phyloP scores from a whole-genome alignment of 1,284 basidiomycete genomes.

The Cystobasidium sp. region DNA sequence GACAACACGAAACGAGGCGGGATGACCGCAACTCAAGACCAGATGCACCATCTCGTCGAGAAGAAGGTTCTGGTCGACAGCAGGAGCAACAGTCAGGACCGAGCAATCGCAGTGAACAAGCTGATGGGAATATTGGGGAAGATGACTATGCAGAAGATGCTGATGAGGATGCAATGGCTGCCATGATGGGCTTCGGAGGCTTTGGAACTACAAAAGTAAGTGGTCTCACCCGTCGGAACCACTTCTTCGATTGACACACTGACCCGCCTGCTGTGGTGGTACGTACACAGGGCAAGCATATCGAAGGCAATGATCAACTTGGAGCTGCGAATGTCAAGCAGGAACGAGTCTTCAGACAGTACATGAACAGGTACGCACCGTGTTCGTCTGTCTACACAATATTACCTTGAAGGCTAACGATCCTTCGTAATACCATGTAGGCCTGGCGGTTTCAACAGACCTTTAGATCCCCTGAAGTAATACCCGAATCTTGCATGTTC shows the following conservation, averaged over 20 bases:
- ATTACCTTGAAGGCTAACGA: not conserved
- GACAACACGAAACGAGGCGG: not conserved
- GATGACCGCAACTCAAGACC: slow-evolving; percentile 2
- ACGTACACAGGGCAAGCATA: slow-evolving; percentile 42
- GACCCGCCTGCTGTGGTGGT: not conserved
- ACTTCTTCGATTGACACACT: not conserved
- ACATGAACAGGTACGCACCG: slow-evolving; percentile 44
- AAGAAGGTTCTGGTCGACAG: not conserved
- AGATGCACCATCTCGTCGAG: not conserved
- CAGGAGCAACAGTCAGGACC: not conserved
- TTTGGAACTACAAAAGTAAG: slow-evolving; percentile 88
- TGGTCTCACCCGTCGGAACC: slow-evolving; percentile 22
- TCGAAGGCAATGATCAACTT: slow-evolving; percentile 44
- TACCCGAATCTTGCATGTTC: not conserved
- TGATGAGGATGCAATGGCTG: slow-evolving; percentile 75
- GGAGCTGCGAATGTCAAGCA: slow-evolving; percentile 39
- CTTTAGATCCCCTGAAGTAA: slow-evolving; percentile 37
- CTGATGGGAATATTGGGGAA: not conserved
- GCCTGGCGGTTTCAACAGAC: slow-evolving; percentile 43
- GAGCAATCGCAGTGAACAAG: not conserved
- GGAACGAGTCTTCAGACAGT: slow-evolving; percentile 44
- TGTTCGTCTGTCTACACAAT: not conserved
- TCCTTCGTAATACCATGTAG: not conserved
- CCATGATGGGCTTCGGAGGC: slow-evolving; percentile 85
- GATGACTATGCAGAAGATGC: slow-evolving; percentile 68